Evolutionary conservation across 2,329 filamentous ascomycete species (phyloP).

Genomic region (Myriosclerotinia duriaeana): DNA sequence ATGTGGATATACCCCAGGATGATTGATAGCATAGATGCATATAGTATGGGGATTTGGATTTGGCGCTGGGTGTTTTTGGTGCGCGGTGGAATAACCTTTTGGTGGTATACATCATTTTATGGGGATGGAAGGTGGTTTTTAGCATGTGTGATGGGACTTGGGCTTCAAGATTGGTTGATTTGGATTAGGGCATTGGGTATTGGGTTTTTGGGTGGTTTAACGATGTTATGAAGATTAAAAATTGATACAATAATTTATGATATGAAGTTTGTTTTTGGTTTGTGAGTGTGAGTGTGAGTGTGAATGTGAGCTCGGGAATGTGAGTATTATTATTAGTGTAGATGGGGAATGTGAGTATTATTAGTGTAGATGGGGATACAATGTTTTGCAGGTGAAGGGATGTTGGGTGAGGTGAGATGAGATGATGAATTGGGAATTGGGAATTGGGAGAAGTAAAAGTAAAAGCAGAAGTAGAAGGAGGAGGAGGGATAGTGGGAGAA

Average conservation of each 20-base stretch:
- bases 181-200: background rate
- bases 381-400: too few species aligned
- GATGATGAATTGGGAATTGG: too few species aligned
- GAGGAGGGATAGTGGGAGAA: too few species aligned
- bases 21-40: slow-evolving; percentile 12
- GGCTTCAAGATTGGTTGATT: slow-evolving; percentile 10
- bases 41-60: slow-evolving; percentile 4
- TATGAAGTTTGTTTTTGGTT: background rate
- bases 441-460: too few species aligned
- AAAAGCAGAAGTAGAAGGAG: too few species aligned
- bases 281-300: background rate
- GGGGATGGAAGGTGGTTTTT: background rate
- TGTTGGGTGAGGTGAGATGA: too few species aligned
- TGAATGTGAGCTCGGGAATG: background rate
- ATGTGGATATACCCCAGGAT: slow-evolving; percentile 16
- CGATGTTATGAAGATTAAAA: slow-evolving; percentile 4
- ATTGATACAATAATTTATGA: background rate
- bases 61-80: slow-evolving; percentile 14
- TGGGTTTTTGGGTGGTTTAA: background rate
- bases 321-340: too few species aligned
- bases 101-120: background rate
- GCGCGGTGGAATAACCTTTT: slow-evolving; percentile 10
- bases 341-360: too few species aligned
- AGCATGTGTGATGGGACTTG: slow-evolving; percentile 7
- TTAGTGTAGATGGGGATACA: too few species aligned